Evolutionary conservation across 2,329 filamentous ascomycete genomes (phyloP).

Genomic region (Epichloe gansuensis): DNA sequence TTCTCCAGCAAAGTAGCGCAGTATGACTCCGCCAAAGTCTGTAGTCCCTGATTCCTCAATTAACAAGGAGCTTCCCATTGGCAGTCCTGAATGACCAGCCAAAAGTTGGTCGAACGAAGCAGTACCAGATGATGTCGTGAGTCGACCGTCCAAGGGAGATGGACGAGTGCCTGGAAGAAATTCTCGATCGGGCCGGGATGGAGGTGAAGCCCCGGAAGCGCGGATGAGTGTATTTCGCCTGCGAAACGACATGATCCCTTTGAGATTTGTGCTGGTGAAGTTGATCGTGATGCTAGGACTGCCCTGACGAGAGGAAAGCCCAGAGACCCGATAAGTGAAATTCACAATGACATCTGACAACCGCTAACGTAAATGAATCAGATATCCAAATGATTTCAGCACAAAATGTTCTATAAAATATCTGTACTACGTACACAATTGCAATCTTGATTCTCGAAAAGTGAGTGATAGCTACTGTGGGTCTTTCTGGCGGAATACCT

Average conservation of each 20-base stretch:
- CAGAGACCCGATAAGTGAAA: neutral
- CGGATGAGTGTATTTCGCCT: conserved; percentile 43
- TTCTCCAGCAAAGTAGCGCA: conserved; percentile 86
- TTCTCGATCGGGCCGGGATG: conserved; percentile 21
- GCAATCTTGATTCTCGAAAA: neutral
- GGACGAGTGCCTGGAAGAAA: conserved; percentile 51
- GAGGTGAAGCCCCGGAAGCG: conserved; percentile 13
- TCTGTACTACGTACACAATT: no score
- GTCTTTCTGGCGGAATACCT: conserved; percentile 10
- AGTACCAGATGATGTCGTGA: conserved; percentile 85
- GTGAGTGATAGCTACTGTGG: neutral
- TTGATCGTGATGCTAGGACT: neutral
- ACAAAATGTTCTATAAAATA: no score
- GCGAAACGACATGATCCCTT: conserved; percentile 40
- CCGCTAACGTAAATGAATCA: no score
- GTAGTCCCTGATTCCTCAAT: conserved; percentile 87
- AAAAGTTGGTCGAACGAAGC: conserved; percentile 73
- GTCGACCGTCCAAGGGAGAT: conserved; percentile 76
- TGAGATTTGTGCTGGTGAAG: neutral
- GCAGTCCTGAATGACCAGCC: conserved; percentile 74
- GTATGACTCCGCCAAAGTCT: conserved; percentile 74
- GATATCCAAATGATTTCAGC: no score
- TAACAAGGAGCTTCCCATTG: conserved; percentile 68
- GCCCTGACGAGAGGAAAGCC: neutral
- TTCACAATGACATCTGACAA: no score